Evolutionary conservation across 2,329 filamentous ascomycete genomes (phyloP).

Genomic region (Microthyrium microscopicum): DNA sequence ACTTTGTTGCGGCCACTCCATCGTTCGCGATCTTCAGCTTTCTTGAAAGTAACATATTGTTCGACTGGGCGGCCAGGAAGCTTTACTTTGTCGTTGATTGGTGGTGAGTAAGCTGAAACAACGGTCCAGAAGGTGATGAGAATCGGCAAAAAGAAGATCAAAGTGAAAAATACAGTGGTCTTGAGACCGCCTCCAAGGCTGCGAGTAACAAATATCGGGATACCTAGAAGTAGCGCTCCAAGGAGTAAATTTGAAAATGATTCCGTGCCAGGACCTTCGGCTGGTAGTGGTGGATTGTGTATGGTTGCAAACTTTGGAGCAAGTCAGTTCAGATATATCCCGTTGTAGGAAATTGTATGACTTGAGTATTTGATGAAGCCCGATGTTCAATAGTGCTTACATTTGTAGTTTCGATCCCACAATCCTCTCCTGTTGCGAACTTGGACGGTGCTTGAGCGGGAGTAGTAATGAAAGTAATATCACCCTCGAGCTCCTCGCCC

Average conservation of each 20-base stretch:
- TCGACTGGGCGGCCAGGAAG: slow-evolving; percentile 77
- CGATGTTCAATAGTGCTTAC: too few species aligned
- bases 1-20: slow-evolving; percentile 69
- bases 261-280: slow-evolving; percentile 69
- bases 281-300: slow-evolving; percentile 85
- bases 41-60: slow-evolving; percentile 74
- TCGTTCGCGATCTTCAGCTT: slow-evolving; percentile 39
- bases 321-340: too few species aligned
- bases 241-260: slow-evolving; percentile 75
- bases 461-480: too few species aligned
- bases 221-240: slow-evolving; percentile 47
- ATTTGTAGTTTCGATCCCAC: too few species aligned
- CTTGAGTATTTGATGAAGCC: too few species aligned
- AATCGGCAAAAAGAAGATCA: slow-evolving; percentile 65
- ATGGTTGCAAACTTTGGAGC: slow-evolving; percentile 85
- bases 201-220: slow-evolving; percentile 70
- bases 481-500: too few species aligned
- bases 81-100: slow-evolving; percentile 83
- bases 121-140: slow-evolving; percentile 69
- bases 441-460: too few species aligned
- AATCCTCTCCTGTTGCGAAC: too few species aligned
- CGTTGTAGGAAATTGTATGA: too few species aligned
- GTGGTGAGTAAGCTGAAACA: slow-evolving; percentile 64
- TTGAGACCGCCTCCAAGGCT: slow-evolving; percentile 72
- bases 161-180: slow-evolving; percentile 71